phyloP scores from a whole-genome alignment of 2,329 filamentous ascomycete species.

The Colletotrichum cordylinicola region DNA sequence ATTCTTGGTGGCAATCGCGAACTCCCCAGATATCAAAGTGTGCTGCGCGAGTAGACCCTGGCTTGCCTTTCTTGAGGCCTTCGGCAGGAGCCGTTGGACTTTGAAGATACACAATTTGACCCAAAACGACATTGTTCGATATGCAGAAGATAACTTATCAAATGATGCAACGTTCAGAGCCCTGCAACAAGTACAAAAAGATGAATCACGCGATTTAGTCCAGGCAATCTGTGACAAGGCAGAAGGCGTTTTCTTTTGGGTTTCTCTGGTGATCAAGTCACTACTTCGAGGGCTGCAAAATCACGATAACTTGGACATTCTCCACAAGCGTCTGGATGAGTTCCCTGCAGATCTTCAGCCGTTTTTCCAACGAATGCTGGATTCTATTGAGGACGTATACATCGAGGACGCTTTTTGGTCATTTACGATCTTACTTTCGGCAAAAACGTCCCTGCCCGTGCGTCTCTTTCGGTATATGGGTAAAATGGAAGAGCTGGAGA shows the following conservation, averaged over 20 bases:
- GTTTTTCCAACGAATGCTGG: slow-evolving; percentile 20
- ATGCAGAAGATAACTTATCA: neutral
- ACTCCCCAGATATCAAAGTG: slow-evolving; percentile 32
- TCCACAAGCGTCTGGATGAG: slow-evolving; percentile 3
- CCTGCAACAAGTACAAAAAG: neutral
- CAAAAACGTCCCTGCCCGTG: neutral
- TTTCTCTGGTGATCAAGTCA: slow-evolving; percentile 25
- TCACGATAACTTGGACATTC: neutral
- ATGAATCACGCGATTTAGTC: slow-evolving; percentile 17
- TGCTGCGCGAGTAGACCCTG: slow-evolving; percentile 38
- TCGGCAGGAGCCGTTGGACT: slow-evolving; percentile 18
- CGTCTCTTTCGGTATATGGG: neutral
- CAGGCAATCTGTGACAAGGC: slow-evolving; percentile 26
- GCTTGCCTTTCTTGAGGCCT: slow-evolving; percentile 30
- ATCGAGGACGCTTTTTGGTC: neutral
- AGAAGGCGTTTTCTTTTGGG: slow-evolving; percentile 40
- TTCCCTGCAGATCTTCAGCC: slow-evolving; percentile 20
- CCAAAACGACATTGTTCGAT: slow-evolving; percentile 29
- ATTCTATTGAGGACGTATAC: slow-evolving; percentile 2
- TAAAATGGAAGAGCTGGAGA: no score
- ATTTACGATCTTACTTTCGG: neutral
- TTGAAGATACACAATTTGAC: slow-evolving; percentile 33
- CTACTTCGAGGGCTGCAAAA: slow-evolving; percentile 22
- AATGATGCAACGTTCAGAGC: neutral
- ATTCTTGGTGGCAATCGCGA: slow-evolving; percentile 26